Conservation (phyloP, 352 stramenopile species). For the Globisporangium perplexum region DNA sequence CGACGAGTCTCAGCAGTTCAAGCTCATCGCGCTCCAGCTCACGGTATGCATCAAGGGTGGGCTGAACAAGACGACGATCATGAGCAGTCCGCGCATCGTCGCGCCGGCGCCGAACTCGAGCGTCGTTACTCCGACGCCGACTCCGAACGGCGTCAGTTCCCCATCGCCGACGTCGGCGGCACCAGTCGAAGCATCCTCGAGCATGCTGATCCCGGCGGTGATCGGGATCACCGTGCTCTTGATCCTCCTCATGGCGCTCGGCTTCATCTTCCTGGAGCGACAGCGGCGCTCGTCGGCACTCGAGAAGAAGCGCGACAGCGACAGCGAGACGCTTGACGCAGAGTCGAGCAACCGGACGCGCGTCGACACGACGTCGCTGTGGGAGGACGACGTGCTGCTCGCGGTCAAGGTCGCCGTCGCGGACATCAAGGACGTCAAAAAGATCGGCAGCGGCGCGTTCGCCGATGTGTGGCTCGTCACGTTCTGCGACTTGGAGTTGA, state of each 20-base stretch:
- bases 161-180: not conserved
- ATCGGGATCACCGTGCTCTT: not conserved
- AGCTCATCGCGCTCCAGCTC: not conserved
- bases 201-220: too few species aligned
- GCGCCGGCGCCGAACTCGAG: not conserved
- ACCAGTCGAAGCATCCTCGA: not conserved
- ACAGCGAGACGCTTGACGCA: not conserved
- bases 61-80: not conserved
- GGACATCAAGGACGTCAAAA: not conserved
- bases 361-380: not conserved
- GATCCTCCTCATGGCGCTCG: not conserved
- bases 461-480: not conserved
- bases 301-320: too few species aligned
- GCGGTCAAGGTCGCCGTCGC: not conserved
- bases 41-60: not conserved
- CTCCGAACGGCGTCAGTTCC: not conserved
- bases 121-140: not conserved
- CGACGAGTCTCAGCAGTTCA: not conserved
- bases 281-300: too few species aligned
- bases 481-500: not conserved
- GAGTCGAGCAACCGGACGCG: not conserved
- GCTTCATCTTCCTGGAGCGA: too few species aligned
- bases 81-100: not conserved
- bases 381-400: not conserved
- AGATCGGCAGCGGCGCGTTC: not conserved